Conservation (phyloP, 1,284 basidiomycete genomes). For the Ceratobasidium sp. region DNA sequence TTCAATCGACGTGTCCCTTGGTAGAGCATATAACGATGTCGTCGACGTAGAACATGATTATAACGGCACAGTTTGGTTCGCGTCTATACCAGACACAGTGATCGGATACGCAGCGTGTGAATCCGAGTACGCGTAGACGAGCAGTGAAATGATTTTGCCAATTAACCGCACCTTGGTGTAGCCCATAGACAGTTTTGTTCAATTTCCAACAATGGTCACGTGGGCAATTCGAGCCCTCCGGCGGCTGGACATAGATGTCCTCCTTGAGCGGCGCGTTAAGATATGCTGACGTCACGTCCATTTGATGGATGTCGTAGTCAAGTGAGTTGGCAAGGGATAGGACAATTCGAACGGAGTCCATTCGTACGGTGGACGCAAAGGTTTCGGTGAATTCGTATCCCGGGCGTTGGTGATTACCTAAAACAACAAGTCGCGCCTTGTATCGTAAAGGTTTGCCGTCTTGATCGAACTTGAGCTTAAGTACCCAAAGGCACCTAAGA, state of each 20-base stretch:
- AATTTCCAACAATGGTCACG: not conserved
- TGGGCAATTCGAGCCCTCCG: not conserved
- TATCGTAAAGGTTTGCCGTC: constrained; percentile 44
- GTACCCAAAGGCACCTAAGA: not conserved
- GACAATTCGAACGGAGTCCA: constrained; percentile 57
- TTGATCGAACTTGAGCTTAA: not conserved
- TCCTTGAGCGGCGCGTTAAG: constrained; percentile 51
- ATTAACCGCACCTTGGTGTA: constrained; percentile 55
- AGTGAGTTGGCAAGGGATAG: constrained; percentile 59
- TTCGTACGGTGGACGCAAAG: constrained; percentile 59
- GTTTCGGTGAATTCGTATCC: constrained; percentile 64
- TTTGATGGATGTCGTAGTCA: constrained; percentile 34
- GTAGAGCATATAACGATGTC: constrained; percentile 19
- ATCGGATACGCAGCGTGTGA: constrained; percentile 9
- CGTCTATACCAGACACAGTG: constrained; percentile 18
- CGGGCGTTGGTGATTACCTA: constrained; percentile 62
- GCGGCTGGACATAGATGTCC: constrained; percentile 44
- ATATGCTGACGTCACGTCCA: constrained; percentile 53
- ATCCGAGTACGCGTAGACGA: constrained; percentile 39
- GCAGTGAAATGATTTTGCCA: constrained; percentile 55
- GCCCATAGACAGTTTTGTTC: constrained; percentile 57
- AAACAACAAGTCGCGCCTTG: constrained; percentile 62
- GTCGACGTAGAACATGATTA: not conserved
- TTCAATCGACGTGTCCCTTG: not conserved
- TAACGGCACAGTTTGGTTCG: not conserved